These are phyloP conservation scores for Phylloboletellus chloephorus DNA, from an alignment of 1,284 basidiomycete species.

Conservation along the genomic window DNA sequence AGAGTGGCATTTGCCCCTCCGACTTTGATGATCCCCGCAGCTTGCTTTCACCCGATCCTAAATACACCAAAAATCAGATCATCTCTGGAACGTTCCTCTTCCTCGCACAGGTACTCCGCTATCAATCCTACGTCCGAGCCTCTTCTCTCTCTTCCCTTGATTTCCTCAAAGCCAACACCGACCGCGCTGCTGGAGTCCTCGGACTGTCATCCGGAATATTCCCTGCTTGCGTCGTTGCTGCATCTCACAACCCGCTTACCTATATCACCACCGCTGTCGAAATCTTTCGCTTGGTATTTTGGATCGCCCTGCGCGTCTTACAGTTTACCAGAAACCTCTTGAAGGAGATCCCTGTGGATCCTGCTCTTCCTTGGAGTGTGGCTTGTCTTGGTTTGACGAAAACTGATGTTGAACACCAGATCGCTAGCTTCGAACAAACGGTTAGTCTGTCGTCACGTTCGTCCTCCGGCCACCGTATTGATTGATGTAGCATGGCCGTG, in stretches of 20 bases:
- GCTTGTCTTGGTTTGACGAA: slow-evolving; percentile 42
- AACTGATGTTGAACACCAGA: slow-evolving; percentile 33
- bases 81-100: slow-evolving; percentile 47
- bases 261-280: slow-evolving; percentile 46
- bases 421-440: slow-evolving; percentile 36
- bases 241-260: slow-evolving; percentile 38
- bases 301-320: slow-evolving; percentile 49
- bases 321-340: slow-evolving; percentile 36
- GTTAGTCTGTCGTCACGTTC: slow-evolving; percentile 21
- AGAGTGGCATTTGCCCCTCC: slow-evolving; percentile 35
- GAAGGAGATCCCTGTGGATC: slow-evolving; percentile 23
- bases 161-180: slow-evolving; percentile 32
- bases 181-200: slow-evolving; percentile 39
- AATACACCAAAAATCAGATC: slow-evolving; percentile 43
- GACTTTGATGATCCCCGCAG: slow-evolving; percentile 39
- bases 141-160: slow-evolving; percentile 33
- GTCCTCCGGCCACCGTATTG: slow-evolving; percentile 7
- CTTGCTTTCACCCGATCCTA: slow-evolving; percentile 35
- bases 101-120: slow-evolving; percentile 49
- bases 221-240: slow-evolving; percentile 49
- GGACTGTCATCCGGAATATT: slow-evolving; percentile 62
- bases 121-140: slow-evolving; percentile 41
- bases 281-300: slow-evolving; percentile 50
- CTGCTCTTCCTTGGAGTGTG: slow-evolving; percentile 47
- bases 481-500: slow-evolving; percentile 17